Evolutionary conservation across 2,329 filamentous ascomycete genomes (phyloP), one percentile per base, ranked within the genome.

Genomic region (Dothiorella sarmentorum): DNA sequence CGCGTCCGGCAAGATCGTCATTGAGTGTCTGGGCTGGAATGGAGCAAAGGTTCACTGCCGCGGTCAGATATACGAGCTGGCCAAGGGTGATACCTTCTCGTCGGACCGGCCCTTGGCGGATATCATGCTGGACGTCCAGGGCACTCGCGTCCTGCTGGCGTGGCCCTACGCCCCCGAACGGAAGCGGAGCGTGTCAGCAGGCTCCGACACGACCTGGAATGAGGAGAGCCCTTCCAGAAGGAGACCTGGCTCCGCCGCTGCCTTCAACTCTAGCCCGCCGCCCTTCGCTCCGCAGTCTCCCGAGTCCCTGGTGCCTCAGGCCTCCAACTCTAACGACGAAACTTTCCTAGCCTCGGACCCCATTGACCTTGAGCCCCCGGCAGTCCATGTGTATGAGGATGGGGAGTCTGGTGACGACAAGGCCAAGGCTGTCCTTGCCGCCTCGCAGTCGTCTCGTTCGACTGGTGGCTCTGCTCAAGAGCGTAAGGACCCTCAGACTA

Each of bases 1-100:
- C 66, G 85, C 90, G 65, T 81, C 85, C 62, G 90, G 89, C 71
- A 87, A 85, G 73, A 84, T 99, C 45, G 90, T 96, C 73, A 88
- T 99, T 66, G 82, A 90, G 68, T 99, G 94, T 79, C 84, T 89
- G 68, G 94, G 94, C 20, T 97, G 93, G 93, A 99, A 99, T 73
- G 94, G 94, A 15, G 81, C 94, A 64, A 96, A 91, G 77, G 77
- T 99, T 65, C 91, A 96, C 76, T 97, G 91, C 78, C 88, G 93
- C 74, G 91, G 91, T 59, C 86, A 87, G 64, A 88, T 90, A 3
- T 93, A 90, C 80, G 90, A 96, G 64, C 76, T 99, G 67, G 82
- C 80, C 63, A 97, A 96, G 77, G 91, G 89, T 17, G 91, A 96
- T 71, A 89, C 85, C 51, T 97, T 97, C 74, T 88, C 87, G 45